Conservation (phyloP, 768 basidiomycete species). For the Tricholoma bakamatsutake region DNA sequence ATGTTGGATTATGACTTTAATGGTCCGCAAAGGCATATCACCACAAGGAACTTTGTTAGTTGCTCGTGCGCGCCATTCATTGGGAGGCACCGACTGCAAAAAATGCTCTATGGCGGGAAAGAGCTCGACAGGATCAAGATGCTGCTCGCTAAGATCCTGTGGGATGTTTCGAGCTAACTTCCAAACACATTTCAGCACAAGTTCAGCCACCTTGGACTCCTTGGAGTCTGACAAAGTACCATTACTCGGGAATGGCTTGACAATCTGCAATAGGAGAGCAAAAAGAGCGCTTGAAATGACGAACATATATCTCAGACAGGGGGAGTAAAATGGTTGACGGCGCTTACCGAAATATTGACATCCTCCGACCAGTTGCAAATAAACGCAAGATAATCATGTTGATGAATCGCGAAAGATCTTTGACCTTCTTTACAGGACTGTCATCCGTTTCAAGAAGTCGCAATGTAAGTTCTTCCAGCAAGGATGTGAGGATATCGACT, state of each 20-base stretch:
- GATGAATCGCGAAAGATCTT: conserved; percentile 93
- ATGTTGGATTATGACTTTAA: conserved; percentile 98
- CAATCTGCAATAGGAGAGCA: conserved; percentile 71
- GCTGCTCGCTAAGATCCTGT: conserved; percentile 75
- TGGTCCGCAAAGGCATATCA: conserved; percentile 95
- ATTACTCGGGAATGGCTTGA: conserved; percentile 76
- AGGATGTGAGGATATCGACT: conserved; percentile 73
- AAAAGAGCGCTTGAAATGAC: conserved; percentile 58
- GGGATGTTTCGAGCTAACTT: conserved; percentile 94
- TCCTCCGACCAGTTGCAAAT: conserved; percentile 85
- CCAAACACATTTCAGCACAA: conserved; percentile 96
- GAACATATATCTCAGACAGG: neutral
- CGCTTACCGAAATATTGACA: conserved; percentile 85
- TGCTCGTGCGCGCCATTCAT: conserved; percentile 92
- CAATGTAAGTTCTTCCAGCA: conserved; percentile 89
- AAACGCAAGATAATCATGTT: conserved; percentile 96
- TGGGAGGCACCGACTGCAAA: conserved; percentile 87
- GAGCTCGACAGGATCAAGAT: conserved; percentile 81
- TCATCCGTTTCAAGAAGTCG: conserved; percentile 94
- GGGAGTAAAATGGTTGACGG: neutral
- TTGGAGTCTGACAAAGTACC: conserved; percentile 70
- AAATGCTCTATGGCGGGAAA: conserved; percentile 94
- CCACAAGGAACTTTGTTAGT: conserved; percentile 90
- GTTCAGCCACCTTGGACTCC: conserved; percentile 84
- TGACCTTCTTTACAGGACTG: conserved; percentile 73